Evolutionary conservation across 306 rosid genomes (phyloP).

Genomic region (Malus sylvestris): DNA sequence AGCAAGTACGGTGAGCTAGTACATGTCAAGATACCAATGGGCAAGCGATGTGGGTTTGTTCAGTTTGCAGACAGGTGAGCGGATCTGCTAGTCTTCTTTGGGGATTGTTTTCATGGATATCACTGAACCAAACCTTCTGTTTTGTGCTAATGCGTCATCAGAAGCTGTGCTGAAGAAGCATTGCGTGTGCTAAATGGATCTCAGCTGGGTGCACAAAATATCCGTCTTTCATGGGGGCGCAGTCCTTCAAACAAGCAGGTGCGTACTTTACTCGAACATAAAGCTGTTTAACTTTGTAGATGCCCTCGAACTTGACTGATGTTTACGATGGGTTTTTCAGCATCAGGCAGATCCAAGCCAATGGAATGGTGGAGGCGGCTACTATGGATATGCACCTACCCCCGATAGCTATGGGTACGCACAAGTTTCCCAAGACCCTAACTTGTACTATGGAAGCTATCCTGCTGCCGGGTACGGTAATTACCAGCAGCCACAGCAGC

Average conservation of each 20-base stretch:
- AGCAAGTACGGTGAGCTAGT: conserved; percentile 72
- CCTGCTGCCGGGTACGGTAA: conserved; percentile 68
- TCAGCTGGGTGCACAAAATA: conserved; percentile 71
- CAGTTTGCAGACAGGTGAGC: conserved; percentile 78
- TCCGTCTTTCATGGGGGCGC: conserved; percentile 97
- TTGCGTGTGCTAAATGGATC: conserved; percentile 59
- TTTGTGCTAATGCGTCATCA: conserved; percentile 22
- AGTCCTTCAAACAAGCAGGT: conserved; percentile 98
- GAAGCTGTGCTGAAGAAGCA: conserved; percentile 90
- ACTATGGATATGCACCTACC: conserved; percentile 74
- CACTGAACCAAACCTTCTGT: neutral
- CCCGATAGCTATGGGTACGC: conserved; percentile 79
- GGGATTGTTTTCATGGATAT: neutral
- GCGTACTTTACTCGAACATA: neutral
- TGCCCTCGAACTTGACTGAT: neutral
- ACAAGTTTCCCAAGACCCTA: conserved; percentile 80
- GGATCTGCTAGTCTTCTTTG: neutral
- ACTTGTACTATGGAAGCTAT: conserved; percentile 62
- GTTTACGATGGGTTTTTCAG: conserved; percentile 20
- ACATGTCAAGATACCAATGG: conserved; percentile 92
- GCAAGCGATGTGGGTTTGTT: conserved; percentile 97
- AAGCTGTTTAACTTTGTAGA: neutral
- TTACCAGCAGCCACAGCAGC: conserved; percentile 50
- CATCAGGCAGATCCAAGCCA: conserved; percentile 65
- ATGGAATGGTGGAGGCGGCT: conserved; percentile 75